phyloP scores from a whole-genome alignment of 2,329 filamentous ascomycete genomes.

The Penicillium sp. region DNA sequence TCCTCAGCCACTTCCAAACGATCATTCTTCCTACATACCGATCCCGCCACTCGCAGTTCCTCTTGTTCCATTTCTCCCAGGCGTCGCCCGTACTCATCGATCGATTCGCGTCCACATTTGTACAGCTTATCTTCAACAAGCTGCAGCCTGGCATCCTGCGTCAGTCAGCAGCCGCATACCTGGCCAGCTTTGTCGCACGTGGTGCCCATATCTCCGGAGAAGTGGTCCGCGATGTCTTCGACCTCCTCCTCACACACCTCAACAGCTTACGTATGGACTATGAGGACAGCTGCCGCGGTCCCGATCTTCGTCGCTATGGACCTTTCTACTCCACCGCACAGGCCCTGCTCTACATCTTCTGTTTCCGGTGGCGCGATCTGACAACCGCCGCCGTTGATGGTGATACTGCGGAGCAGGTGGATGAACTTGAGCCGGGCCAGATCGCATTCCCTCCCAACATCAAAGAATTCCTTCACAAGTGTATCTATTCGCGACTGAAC shows the following conservation, averaged over 20 bases:
- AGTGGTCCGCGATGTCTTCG: constrained; percentile 78
- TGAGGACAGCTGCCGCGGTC: constrained; percentile 72
- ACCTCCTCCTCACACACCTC: constrained; percentile 72
- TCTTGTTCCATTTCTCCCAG: constrained; percentile 94
- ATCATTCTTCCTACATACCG: constrained; percentile 89
- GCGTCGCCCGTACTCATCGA: constrained; percentile 73
- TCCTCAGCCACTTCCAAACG: constrained; percentile 80
- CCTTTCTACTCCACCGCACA: constrained; percentile 88
- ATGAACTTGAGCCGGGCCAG: constrained; percentile 62
- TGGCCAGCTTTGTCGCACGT: constrained; percentile 90
- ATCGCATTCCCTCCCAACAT: constrained; percentile 74
- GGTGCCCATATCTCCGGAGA: constrained; percentile 75
- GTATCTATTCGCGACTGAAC: constrained; percentile 86
- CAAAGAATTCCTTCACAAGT: constrained; percentile 69
- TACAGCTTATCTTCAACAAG: constrained; percentile 69
- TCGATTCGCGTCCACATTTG: constrained; percentile 75
- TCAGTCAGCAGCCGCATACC: constrained; percentile 84
- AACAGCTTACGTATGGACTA: constrained; percentile 70
- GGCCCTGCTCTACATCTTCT: constrained; percentile 90
- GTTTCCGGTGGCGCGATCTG: constrained; percentile 94
- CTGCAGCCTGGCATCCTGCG: constrained; percentile 67
- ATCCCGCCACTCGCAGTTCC: constrained; percentile 89
- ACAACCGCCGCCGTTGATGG: constrained; percentile 57
- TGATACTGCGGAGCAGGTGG: constrained; percentile 53
- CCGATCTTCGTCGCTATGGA: constrained; percentile 78